A percentile compares a stretch with the other conserved stretches of the same genome.
Evolutionary conservation across 768 basidiomycete genomes (phyloP).

Genomic region (Lactarius sanguifluus): DNA sequence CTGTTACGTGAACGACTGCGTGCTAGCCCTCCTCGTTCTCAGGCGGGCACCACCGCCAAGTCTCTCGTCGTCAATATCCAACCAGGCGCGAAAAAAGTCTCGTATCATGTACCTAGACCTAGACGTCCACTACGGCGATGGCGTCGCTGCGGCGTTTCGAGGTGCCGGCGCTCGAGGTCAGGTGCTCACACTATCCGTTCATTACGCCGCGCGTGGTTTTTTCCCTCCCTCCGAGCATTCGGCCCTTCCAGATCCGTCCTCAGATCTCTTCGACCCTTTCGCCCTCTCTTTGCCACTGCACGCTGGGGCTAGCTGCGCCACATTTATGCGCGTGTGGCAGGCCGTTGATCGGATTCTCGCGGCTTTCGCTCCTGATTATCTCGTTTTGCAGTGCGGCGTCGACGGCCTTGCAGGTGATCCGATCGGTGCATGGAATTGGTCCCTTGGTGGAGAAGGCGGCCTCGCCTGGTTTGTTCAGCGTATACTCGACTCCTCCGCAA

Average conservation of each 20-base stretch:
- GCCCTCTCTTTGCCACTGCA: conserved; percentile 79
- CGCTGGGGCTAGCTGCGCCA: conserved; percentile 63
- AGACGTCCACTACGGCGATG: conserved; percentile 91
- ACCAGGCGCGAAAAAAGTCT: conserved; percentile 38
- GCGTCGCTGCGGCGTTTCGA: conserved; percentile 75
- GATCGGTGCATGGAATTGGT: conserved; percentile 71
- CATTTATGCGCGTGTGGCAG: conserved; percentile 63
- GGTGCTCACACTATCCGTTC: conserved; percentile 70
- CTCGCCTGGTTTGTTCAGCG: conserved; percentile 66
- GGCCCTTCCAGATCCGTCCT: conserved; percentile 43
- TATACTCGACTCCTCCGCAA: conserved; percentile 54
- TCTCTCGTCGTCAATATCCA: conserved; percentile 4
- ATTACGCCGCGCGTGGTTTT: conserved; percentile 81
- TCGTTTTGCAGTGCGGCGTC: conserved; percentile 83
- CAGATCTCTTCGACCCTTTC: conserved; percentile 51
- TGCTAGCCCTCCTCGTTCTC: conserved; percentile 76
- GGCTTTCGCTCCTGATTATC: conserved; percentile 70
- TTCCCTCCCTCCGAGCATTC: conserved; percentile 66
- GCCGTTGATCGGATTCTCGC: conserved; percentile 58
- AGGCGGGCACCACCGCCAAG: conserved; percentile 39
- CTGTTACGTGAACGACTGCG: conserved; percentile 91
- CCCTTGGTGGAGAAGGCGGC: conserved; percentile 53
- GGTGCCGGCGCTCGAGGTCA: conserved; percentile 36
- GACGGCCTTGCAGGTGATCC: conserved; percentile 88
- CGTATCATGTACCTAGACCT: conserved; percentile 90